These are phyloP conservation scores for Saccharomycopsis fermentans DNA, from an alignment of 805 yeast genomes.

Conservation along the genomic window DNA sequence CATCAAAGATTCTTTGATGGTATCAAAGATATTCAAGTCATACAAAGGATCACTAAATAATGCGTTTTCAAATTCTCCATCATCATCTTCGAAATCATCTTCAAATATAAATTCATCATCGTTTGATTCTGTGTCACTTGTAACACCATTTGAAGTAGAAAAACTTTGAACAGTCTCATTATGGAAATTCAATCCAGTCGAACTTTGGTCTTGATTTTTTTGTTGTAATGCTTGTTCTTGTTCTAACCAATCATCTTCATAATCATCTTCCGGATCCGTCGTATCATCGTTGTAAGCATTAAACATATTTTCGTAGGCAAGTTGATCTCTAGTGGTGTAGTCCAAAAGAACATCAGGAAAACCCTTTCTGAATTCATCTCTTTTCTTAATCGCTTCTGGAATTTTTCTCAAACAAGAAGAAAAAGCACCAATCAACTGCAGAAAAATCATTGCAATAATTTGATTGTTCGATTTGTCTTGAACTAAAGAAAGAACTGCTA, in stretches of 20 bases:
- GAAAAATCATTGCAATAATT: slow-evolving; percentile 30
- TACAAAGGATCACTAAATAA: slow-evolving; percentile 74
- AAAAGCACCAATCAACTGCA: slow-evolving; percentile 43
- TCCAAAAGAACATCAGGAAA: slow-evolving; percentile 31
- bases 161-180: background rate
- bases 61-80: slow-evolving; percentile 75
- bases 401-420: slow-evolving; percentile 44
- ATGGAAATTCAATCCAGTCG: background rate
- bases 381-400: slow-evolving; percentile 60
- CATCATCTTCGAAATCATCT: slow-evolving; percentile 34
- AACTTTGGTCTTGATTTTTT: background rate
- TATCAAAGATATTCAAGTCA: slow-evolving; percentile 56
- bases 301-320: slow-evolving; percentile 24
- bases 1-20: slow-evolving; percentile 47
- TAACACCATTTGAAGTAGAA: background rate
- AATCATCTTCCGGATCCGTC: slow-evolving; percentile 25
- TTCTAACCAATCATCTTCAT: slow-evolving; percentile 16
- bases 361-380: slow-evolving; percentile 54
- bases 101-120: slow-evolving; percentile 31
- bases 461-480: slow-evolving; percentile 24
- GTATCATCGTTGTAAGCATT: slow-evolving; percentile 25
- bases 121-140: background rate
- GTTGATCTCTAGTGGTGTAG: slow-evolving; percentile 24
- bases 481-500: slow-evolving; percentile 53
- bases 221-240: slow-evolving; percentile 7